Conservation (phyloP, 441 rosid genomes). For the Arabidopsis lyrata region DNA sequence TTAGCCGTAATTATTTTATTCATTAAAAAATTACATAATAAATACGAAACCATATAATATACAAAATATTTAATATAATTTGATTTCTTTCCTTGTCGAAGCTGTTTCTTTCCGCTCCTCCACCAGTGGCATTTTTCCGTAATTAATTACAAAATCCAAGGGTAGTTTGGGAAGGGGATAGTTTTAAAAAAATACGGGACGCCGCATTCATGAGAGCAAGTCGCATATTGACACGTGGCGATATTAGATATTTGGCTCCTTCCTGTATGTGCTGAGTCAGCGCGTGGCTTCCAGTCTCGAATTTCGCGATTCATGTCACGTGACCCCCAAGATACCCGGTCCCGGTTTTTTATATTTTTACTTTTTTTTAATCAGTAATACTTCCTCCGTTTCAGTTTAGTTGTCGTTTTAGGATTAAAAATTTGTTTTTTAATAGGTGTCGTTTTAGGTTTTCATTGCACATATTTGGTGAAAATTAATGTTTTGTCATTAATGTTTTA, state of each 20-base stretch:
- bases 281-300: slow-evolving; percentile 50
- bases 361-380: not conserved
- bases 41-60: slow-evolving; percentile 6
- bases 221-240: slow-evolving; percentile 53
- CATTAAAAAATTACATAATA: not conserved
- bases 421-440: no score
- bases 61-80: not conserved
- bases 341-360: slow-evolving; percentile 16
- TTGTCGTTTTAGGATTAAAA: no score
- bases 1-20: slow-evolving; percentile 54
- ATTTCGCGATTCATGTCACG: slow-evolving; percentile 60
- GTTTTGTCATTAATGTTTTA: no score
- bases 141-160: not conserved
- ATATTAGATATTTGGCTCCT: slow-evolving; percentile 28
- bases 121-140: slow-evolving; percentile 22
- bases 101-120: slow-evolving; percentile 36
- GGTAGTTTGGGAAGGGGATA: not conserved
- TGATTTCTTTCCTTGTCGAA: not conserved
- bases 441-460: no score
- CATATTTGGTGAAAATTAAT: no score
- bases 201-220: slow-evolving; percentile 54
- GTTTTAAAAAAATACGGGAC: slow-evolving; percentile 37
- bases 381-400: no score
- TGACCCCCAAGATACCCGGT: slow-evolving; percentile 92
- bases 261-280: slow-evolving; percentile 59